Evolutionary conservation across 306 rosid genomes (phyloP), one percentile per base, ranked within the genome.

Genomic region (Cercis canadensis): DNA sequence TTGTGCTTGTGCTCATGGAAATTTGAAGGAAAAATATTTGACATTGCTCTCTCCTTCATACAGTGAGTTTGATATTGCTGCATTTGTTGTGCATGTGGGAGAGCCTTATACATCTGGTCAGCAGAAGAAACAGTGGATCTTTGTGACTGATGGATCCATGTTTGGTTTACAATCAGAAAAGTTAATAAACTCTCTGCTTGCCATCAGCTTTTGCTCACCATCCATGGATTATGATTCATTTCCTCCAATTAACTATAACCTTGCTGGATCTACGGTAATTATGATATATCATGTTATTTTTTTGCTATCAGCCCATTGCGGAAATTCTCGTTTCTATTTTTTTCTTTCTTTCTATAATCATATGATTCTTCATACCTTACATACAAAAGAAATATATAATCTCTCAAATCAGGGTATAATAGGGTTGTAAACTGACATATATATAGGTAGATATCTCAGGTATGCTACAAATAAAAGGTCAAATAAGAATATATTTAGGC

Each of bases 21-120:
- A 8, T 37, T 37, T 39, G 24, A 65, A 65, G 37, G 65, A 50
- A 39, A 82, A 17, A 64, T 24, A 57, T 53, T 57, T 84, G 49
- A 83, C 62, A 14, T 11, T 67, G 39, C 61, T 47, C 33, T 34
- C 51, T 62, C 34, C 56, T 13, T 57, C 69, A 24, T 46, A 55
- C 82, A 93, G 98, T 16, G 98, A 89, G 69, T 93, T 93, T 71
- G 97, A 93, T 61, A 67, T 83, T 44, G 94, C 80, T 76, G 97
- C 90, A 55, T 74, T 77, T 53, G 81, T 93, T 79, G 86, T 93
- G 78, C 88, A 87, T 58, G 94, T 88, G 70, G 98, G 96, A 67
- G 88, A 81, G 41, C 90, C 81, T 73, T 74, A 77, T 81, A 70
- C 67, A 58, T 63, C 82, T 44, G 77, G 73, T 61, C 86, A 83